A percentile compares a stretch with the other conserved stretches of the same genome.
These are phyloP conservation scores for Alternaria sp. DNA, from an alignment of 2,329 filamentous ascomycete genomes.

Conservation along the genomic window DNA sequence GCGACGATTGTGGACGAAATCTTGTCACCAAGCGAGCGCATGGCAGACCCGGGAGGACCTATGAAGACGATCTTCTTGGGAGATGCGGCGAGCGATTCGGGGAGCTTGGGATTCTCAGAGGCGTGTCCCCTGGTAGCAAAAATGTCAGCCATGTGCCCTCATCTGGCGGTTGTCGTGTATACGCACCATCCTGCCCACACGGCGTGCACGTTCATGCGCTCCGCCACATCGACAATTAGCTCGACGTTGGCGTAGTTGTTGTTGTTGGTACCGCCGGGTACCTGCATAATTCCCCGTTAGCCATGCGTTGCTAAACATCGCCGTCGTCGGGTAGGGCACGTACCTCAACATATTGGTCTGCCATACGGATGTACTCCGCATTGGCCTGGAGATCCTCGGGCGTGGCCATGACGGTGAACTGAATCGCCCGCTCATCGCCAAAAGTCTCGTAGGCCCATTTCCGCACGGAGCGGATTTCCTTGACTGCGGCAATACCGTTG, in stretches of 20 bases:
- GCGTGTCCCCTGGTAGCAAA: slow-evolving; percentile 72
- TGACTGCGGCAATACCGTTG: slow-evolving; percentile 99
- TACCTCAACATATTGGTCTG: slow-evolving; percentile 96
- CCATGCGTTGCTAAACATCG: slow-evolving; percentile 8
- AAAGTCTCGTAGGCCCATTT: slow-evolving; percentile 99
- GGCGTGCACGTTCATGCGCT: slow-evolving; percentile 97
- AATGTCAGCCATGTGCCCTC: slow-evolving; percentile 27
- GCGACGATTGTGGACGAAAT: slow-evolving; percentile 99
- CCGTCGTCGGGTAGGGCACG: slow-evolving; percentile 27
- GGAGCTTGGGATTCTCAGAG: slow-evolving; percentile 97
- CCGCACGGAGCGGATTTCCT: slow-evolving; percentile 97
- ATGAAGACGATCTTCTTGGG: slow-evolving; percentile 99
- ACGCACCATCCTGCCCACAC: slow-evolving; percentile 98
- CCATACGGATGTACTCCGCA: slow-evolving; percentile 99
- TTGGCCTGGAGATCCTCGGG: slow-evolving; percentile 97
- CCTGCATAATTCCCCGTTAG: slow-evolving; percentile 57
- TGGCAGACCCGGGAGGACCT: slow-evolving; percentile 94
- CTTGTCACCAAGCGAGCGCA: slow-evolving; percentile 99
- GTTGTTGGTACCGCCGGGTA: slow-evolving; percentile 98
- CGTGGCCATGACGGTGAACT: slow-evolving; percentile 99
- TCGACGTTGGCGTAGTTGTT: slow-evolving; percentile 99
- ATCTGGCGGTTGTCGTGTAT: slow-evolving; percentile 2
- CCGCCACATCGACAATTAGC: slow-evolving; percentile 97
- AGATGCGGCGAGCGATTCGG: slow-evolving; percentile 93
- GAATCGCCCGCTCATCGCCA: slow-evolving; percentile 96